Base-by-base conservation (phyloP, 768 basidiomycete species). In the Cystofilobasidium bisporidii region DNA sequence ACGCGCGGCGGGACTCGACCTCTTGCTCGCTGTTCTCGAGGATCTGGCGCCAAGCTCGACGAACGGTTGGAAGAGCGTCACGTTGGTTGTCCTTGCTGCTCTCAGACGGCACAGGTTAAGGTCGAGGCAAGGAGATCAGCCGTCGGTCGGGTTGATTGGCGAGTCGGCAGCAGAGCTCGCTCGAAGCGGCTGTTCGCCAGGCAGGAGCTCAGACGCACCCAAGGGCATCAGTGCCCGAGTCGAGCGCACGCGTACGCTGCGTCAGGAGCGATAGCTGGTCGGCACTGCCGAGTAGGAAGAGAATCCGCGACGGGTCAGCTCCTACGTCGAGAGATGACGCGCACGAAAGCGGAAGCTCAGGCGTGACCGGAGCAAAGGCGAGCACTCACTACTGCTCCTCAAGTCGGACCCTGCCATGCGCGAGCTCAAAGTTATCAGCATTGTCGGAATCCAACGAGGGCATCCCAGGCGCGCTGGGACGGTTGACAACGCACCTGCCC, bases 1-100 rank as follows among this genome's bases (percentile, higher is more conserved):
- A 68, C 0, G 67, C 67, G 14, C 67, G 61, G 10, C 61, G 53
- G 22, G 50, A 53, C 45, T 68, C 67, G 41, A 68, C 61, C 61
- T 68, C 67, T 15, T 68, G 61, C 33, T 68, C 67, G 8, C 60
- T 63, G 30, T 68, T 68, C 53, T 68, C 67, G n/a, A 61, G 38
- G 15, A 68, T 48, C 41, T 61, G 60, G 26, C 67, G 40, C 67
- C 67, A 68, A 11, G 67, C 67, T 0, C 32, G 41, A 20, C 61
- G 60, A 17, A 63, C 56, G 17, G 47, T 55, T 10, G 67, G 67
- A 0, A 68, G 56, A 1, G 67, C 48, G 45, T 68, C 36, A 32
- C 58, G 57, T 18, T 36, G 48, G 47, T 60, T 53, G 58, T 66
- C 58, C 47, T 38, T 59, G 15, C 65, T 66, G 22, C 38, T 6